Evolutionary conservation across 768 basidiomycete species (phyloP).

Genomic region (Gloeopeniophorella convolvens): DNA sequence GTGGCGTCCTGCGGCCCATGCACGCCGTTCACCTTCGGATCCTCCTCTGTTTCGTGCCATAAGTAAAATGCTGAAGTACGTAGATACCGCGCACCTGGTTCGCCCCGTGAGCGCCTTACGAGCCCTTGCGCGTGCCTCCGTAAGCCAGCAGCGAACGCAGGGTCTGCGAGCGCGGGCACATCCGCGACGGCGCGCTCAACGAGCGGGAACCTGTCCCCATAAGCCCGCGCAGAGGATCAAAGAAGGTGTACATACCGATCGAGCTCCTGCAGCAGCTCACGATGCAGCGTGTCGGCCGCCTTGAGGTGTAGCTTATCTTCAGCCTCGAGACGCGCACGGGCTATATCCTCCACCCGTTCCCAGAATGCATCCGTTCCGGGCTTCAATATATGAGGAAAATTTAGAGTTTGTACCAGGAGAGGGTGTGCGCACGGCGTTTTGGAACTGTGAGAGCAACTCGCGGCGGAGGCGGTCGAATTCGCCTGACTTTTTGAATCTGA

Average conservation of each 20-base stretch:
- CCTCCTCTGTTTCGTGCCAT: background rate
- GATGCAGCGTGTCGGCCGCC: conserved; percentile 42
- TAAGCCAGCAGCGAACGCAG: conserved; percentile 11
- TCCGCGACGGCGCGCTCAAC: conserved; percentile 17
- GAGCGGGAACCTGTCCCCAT: conserved; percentile 7
- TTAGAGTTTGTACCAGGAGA: background rate
- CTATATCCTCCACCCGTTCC: conserved; percentile 51
- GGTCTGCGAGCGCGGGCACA: conserved; percentile 15
- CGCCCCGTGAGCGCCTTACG: conserved; percentile 5
- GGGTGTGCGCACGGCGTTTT: conserved; percentile 42
- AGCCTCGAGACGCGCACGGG: conserved; percentile 41
- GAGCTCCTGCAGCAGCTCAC: conserved; percentile 60
- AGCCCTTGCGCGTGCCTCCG: conserved; percentile 10
- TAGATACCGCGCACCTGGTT: background rate
- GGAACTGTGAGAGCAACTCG: conserved; percentile 54
- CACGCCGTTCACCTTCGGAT: background rate
- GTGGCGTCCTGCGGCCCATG: no score
- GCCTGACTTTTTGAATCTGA: conserved; percentile 69
- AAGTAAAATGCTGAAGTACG: background rate
- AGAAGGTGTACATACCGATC: conserved; percentile 41
- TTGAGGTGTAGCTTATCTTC: conserved; percentile 45
- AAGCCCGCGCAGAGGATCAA: background rate
- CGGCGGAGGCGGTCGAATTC: conserved; percentile 66
- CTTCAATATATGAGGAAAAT: conserved; percentile 27
- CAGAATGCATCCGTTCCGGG: conserved; percentile 43